These are phyloP conservation scores for Hypoxylon lienhwacheense DNA, from an alignment of 495 filamentous ascomycete genomes.

Conservation along the genomic window DNA sequence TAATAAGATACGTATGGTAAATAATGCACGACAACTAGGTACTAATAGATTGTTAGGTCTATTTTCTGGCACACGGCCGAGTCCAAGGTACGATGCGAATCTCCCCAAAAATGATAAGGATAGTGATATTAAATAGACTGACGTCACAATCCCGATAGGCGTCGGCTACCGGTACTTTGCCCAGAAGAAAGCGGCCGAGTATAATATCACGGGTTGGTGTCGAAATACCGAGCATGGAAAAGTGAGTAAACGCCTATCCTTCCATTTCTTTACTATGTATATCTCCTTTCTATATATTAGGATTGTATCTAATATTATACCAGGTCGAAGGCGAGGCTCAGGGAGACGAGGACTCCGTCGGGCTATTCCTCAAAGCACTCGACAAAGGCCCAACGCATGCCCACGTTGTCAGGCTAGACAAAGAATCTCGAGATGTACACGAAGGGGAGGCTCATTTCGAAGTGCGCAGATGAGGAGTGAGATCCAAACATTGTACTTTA, in stretches of 20 bases:
- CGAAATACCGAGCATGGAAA: constrained; percentile 73
- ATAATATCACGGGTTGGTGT: constrained; percentile 76
- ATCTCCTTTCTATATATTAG: neutral
- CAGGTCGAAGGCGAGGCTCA: constrained; percentile 93
- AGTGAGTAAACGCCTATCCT: constrained; percentile 45
- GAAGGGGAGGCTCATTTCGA: constrained; percentile 67
- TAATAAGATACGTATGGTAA: neutral
- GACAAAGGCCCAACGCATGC: constrained; percentile 69
- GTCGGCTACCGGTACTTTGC: constrained; percentile 81
- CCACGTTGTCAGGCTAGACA: constrained; percentile 71
- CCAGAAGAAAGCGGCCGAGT: constrained; percentile 63
- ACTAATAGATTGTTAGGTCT: constrained; percentile 42
- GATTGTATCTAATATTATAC: constrained; percentile 2
- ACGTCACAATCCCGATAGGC: constrained; percentile 49
- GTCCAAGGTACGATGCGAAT: constrained; percentile 51
- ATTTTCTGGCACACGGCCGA: constrained; percentile 58
- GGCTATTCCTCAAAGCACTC: constrained; percentile 73
- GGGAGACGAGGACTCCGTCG: constrained; percentile 63
- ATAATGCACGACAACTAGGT: neutral
- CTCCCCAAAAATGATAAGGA: neutral
- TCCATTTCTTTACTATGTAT: neutral
- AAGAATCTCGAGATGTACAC: constrained; percentile 60
- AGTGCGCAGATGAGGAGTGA: constrained; percentile 44
- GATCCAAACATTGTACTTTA: neutral
- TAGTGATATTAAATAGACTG: constrained; percentile 13